Evolutionary conservation across 2,329 filamentous ascomycete genomes (phyloP).

Genomic region (Calonectria naviculata): DNA sequence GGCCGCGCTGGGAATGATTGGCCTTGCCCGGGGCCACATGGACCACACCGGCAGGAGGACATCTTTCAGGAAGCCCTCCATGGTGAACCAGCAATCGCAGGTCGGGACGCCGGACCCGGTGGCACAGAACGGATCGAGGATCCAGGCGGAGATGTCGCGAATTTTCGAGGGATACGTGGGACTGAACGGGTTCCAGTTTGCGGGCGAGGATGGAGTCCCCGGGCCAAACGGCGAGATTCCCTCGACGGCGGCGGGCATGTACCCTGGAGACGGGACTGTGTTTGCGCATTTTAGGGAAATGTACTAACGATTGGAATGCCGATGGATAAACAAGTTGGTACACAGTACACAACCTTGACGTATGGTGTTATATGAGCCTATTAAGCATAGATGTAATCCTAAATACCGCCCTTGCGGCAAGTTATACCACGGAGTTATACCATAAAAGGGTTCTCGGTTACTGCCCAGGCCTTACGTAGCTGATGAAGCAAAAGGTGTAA

Average conservation of each 20-base stretch:
- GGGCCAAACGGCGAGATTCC: constrained; percentile 36
- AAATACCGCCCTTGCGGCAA: background rate
- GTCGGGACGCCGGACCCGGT: constrained; percentile 34
- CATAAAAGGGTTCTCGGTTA: background rate
- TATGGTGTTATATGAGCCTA: constrained; percentile 1
- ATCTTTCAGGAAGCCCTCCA: constrained; percentile 43
- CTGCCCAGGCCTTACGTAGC: too few species aligned
- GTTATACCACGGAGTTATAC: background rate
- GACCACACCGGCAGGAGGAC: constrained; percentile 33
- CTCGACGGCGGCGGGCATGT: constrained; percentile 38
- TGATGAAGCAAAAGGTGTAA: too few species aligned
- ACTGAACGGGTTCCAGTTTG: constrained; percentile 47
- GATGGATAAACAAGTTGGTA: background rate
- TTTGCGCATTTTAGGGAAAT: constrained; percentile 32
- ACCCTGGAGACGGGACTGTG: constrained; percentile 26
- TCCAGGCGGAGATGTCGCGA: constrained; percentile 66
- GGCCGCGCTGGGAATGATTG: constrained; percentile 67
- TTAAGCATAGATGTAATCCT: background rate
- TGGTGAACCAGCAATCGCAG: constrained; percentile 39
- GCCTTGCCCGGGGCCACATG: constrained; percentile 57
- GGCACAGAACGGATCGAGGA: constrained; percentile 58
- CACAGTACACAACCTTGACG: background rate
- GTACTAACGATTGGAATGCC: constrained; percentile 19
- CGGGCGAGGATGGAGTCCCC: constrained; percentile 40
- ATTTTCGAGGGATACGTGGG: constrained; percentile 54